A percentile compares a stretch with the other conserved stretches of the same genome.
Conservation (phyloP, 331 rosid genomes). For the Telfairia occidentalis region DNA sequence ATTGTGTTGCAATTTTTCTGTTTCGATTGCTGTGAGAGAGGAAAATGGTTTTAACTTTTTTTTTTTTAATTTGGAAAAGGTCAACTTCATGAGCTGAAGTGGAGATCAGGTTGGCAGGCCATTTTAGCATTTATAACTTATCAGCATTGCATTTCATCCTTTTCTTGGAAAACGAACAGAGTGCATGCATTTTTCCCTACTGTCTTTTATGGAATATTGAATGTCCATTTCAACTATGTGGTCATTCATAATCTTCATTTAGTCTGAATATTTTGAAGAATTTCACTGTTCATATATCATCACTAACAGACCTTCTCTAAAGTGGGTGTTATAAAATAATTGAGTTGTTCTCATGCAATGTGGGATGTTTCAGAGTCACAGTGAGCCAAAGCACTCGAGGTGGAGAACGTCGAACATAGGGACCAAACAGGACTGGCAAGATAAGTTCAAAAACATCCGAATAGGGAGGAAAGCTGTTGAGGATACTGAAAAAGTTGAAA, state of each 20-base stretch:
- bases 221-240: not conserved
- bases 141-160: not conserved
- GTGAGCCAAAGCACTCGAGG: slow-evolving; percentile 39
- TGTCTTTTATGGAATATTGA: not conserved
- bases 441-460: slow-evolving; percentile 53
- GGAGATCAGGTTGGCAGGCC: not conserved
- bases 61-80: not conserved
- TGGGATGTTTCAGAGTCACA: slow-evolving; percentile 32
- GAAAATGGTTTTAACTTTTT: not conserved
- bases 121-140: not conserved
- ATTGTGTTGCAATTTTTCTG: not conserved
- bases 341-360: slow-evolving; percentile 1
- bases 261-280: not conserved
- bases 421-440: slow-evolving; percentile 91
- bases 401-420: slow-evolving; percentile 63
- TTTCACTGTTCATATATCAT: not conserved
- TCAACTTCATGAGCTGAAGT: not conserved
- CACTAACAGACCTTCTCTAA: not conserved
- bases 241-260: not conserved
- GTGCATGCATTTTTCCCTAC: not conserved
- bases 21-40: not conserved
- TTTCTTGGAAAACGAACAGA: not conserved
- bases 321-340: not conserved
- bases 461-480: slow-evolving; percentile 62
- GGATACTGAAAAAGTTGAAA: slow-evolving; percentile 51